A percentile compares a stretch with the other conserved stretches of the same genome.
These are phyloP conservation scores for Arthroderma uncinatum DNA, from an alignment of 2,329 filamentous ascomycete genomes.

Conservation along the genomic window DNA sequence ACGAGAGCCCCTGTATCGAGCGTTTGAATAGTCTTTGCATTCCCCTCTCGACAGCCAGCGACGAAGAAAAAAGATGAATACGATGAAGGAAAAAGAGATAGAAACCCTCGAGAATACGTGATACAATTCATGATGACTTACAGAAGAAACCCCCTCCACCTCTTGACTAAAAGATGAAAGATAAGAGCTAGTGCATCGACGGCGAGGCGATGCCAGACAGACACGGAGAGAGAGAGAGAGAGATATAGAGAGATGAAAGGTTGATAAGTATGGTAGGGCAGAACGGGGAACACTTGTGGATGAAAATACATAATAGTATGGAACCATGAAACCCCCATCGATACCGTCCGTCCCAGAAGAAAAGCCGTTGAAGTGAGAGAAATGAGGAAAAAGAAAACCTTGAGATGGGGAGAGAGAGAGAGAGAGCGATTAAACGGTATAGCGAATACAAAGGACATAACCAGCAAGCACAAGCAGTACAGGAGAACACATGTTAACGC, in stretches of 20 bases:
- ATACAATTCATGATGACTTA: conserved; percentile 2
- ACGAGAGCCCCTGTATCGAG: neutral
- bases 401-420: neutral
- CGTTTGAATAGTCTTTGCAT: neutral
- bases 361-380: neutral
- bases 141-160: neutral
- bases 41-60: neutral
- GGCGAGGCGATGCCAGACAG: neutral
- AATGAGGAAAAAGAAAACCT: neutral
- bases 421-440: conserved; percentile 5
- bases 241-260: too few species aligned
- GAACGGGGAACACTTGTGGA: conserved; percentile 3
- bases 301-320: conserved; percentile 4
- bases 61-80: neutral
- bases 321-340: conserved; percentile 8
- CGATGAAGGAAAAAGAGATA: neutral
- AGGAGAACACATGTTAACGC: neutral
- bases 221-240: neutral
- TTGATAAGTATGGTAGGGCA: neutral
- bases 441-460: neutral
- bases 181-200: neutral
- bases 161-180: neutral
- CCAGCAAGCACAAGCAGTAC: conserved; percentile 1
- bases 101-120: neutral
- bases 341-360: conserved; percentile 11